These are phyloP conservation scores for Boehmeria nivea DNA, from an alignment of 306 rosid genomes.

Conservation along the genomic window DNA sequence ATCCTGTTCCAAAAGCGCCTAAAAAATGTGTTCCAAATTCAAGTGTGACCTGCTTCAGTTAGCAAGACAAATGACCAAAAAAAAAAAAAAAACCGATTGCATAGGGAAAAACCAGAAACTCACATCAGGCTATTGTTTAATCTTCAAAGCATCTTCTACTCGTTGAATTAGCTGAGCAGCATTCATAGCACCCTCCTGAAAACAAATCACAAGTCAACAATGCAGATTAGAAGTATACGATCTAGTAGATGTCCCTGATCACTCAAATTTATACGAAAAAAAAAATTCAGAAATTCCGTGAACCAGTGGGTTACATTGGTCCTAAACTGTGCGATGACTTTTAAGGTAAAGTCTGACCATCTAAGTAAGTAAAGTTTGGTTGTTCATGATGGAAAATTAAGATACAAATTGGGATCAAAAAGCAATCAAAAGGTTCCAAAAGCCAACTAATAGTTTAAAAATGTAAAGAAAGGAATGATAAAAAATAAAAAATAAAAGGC, in stretches of 20 bases:
- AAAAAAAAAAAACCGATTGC: neutral
- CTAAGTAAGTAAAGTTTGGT: conserved; percentile 4
- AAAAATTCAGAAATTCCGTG: no score
- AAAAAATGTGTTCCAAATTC: neutral
- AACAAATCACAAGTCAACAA: no score
- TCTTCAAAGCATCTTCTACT: conserved; percentile 58
- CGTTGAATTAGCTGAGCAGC: conserved; percentile 71
- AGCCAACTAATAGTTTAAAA: neutral
- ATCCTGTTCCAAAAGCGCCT: neutral
- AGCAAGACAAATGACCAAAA: no score
- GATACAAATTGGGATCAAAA: neutral
- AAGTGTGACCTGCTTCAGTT: neutral
- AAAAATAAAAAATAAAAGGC: neutral
- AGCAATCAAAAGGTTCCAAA: neutral
- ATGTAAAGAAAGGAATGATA: neutral
- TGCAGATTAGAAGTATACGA: no score
- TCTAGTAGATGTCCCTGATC: no score
- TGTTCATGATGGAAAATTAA: neutral
- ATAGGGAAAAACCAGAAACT: conserved; percentile 12
- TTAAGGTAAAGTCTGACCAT: no score
- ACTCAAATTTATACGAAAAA: no score
- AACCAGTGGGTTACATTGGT: no score
- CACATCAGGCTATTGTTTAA: conserved; percentile 48
- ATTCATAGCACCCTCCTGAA: conserved; percentile 84
- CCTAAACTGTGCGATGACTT: no score